A percentile compares a stretch with the other conserved stretches of the same genome.
These are phyloP conservation scores for Botrytis elliptica DNA, from an alignment of 2,329 filamentous ascomycete genomes.

Conservation along the genomic window DNA sequence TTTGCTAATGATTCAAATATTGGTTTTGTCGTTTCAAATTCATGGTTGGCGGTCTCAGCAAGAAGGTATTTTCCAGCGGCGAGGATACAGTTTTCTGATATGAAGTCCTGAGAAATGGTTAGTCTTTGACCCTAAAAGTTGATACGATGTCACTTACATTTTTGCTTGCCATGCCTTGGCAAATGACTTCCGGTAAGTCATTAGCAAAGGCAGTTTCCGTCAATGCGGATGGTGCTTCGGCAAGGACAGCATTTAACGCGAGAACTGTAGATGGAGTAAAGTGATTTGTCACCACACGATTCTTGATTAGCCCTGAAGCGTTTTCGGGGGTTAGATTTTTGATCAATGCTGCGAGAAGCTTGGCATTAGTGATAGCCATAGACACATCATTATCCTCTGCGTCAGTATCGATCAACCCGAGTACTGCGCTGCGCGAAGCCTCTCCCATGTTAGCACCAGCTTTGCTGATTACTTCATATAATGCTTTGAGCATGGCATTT, in stretches of 20 bases:
- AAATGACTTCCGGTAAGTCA: constrained; percentile 74
- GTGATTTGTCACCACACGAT: constrained; percentile 74
- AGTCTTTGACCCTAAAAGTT: neutral
- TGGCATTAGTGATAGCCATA: constrained; percentile 88
- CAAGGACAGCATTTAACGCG: constrained; percentile 82
- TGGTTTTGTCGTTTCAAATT: constrained; percentile 73
- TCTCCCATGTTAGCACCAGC: constrained; percentile 95
- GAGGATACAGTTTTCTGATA: constrained; percentile 84
- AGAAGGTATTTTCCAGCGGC: constrained; percentile 90
- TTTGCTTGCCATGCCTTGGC: constrained; percentile 74
- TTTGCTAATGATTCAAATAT: constrained; percentile 76
- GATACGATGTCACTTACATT: constrained; percentile 56
- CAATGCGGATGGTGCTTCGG: constrained; percentile 73
- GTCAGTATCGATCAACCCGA: constrained; percentile 85
- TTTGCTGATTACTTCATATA: constrained; percentile 95
- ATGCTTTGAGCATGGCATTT: constrained; percentile 93
- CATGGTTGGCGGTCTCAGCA: constrained; percentile 60
- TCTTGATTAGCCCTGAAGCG: constrained; percentile 59
- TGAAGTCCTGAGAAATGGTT: constrained; percentile 59
- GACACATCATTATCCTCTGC: constrained; percentile 69
- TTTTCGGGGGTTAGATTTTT: constrained; percentile 77
- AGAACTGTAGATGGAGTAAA: constrained; percentile 78
- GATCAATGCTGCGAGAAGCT: constrained; percentile 83
- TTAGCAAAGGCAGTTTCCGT: constrained; percentile 64
- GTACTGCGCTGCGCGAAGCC: constrained; percentile 77